Conservation (phyloP, 768 basidiomycete genomes). For the Exsudoporus frostii region DNA sequence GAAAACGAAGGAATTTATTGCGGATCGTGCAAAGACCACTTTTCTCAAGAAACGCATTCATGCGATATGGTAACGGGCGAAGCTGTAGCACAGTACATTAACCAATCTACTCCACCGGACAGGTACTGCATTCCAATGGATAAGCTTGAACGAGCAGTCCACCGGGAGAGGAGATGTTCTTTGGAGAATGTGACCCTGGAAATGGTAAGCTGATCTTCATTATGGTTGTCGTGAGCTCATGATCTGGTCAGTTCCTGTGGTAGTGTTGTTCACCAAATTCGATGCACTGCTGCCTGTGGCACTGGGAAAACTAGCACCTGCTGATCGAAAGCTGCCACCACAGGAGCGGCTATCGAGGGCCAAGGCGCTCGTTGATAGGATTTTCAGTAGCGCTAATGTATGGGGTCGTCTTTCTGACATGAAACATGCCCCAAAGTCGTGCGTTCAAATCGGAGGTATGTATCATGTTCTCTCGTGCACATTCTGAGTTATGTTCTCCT, state of each 20-base stretch:
- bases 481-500: neutral
- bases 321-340: neutral
- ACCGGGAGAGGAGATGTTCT: neutral
- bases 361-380: neutral
- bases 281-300: neutral
- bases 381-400: neutral
- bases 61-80: neutral
- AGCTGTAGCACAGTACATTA: neutral
- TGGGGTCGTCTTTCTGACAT: neutral
- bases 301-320: neutral
- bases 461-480: neutral
- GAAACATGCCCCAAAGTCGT: neutral
- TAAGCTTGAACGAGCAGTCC: neutral
- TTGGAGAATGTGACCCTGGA: neutral
- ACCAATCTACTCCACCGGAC: neutral
- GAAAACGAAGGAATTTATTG: conserved; percentile 5
- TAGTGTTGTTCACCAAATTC: conserved; percentile 5
- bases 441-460: neutral
- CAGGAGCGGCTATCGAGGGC: neutral
- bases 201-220: neutral
- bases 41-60: conserved; percentile 6
- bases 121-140: conserved; percentile 12
- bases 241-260: neutral
- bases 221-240: neutral
- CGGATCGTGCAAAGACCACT: neutral